Evolutionary conservation across 139 green algal genomes (phyloP).

Genomic region (Parachlorella kessleri): DNA sequence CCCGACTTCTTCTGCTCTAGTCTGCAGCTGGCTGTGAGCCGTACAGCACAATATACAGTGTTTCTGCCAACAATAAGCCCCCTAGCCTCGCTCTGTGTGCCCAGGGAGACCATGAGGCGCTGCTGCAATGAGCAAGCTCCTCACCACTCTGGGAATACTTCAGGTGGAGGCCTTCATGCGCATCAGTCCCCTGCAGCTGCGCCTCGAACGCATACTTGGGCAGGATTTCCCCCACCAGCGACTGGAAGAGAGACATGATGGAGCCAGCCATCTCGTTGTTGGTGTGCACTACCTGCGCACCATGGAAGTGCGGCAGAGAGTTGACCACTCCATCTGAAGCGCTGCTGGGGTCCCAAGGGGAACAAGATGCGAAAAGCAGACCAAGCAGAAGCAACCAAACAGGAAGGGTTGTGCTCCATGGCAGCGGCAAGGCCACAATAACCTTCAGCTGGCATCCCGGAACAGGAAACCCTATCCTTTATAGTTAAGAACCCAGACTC

Average conservation of each 20-base stretch:
- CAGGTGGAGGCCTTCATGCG: not conserved
- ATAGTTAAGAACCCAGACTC: too few relatives aligned
- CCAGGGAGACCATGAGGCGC: too few relatives aligned
- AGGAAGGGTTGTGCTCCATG: too few relatives aligned
- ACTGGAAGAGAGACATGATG: not conserved
- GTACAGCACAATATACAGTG: not conserved
- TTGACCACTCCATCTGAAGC: too few relatives aligned
- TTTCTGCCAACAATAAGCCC: not conserved
- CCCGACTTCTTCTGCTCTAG: not conserved
- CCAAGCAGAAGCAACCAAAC: too few relatives aligned
- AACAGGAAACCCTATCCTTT: too few relatives aligned
- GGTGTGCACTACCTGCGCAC: not conserved
- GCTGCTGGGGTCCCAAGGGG: too few relatives aligned
- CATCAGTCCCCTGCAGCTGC: not conserved
- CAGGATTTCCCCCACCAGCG: not conserved
- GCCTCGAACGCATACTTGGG: not conserved
- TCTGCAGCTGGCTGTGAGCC: not conserved
- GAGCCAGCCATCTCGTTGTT: not conserved
- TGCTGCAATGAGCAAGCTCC: too few relatives aligned
- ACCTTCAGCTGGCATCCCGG: too few relatives aligned
- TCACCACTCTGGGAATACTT: not conserved
- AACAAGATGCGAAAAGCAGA: too few relatives aligned
- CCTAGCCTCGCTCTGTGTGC: not conserved
- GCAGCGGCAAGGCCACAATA: too few relatives aligned
- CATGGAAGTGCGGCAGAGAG: too few relatives aligned